Evolutionary conservation across 495 filamentous ascomycete genomes (phyloP), one percentile per base, ranked within the genome.

Genomic region (Sabuloglossum arenarium): DNA sequence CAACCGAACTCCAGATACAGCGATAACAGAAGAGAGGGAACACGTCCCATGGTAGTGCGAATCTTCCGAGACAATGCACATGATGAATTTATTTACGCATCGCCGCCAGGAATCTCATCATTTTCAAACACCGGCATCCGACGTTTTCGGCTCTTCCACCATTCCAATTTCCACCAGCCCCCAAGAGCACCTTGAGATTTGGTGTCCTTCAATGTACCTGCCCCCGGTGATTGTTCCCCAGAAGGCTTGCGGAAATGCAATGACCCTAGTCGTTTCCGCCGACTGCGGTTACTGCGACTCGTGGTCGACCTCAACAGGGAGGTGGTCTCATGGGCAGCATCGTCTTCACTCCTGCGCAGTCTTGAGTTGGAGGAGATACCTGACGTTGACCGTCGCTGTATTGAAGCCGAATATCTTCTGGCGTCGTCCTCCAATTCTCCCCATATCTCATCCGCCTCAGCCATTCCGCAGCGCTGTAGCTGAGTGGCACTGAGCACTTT

Each of bases 361-460:
- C 47, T 27, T 11, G 47, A 51, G 21, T 3, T 9, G 47, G 47
- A 21, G 1, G 28, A 27, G 47, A 30, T 28, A 28, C 47, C 47
- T 27, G 47, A 51, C 14, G 25, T 29, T 11, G 47, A 51, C 23
- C 47, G 47, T 14, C 47, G 23, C 28, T 14, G 47, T 10, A 51
- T 21, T 28, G 47, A 19, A 28, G 12, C 11, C 24, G 31, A 16
- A 21, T 25, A 37, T 37, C 37, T 25, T 19, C 28, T 39, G 19
- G 37, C 45, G 9, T 59, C 31, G 42, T 74, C 72, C 37, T 75
- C 71, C 16, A 75, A 69, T 54, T 75, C 72, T 6, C 71, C 71
- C 72, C 71, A 74, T 19, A 75, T 73, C 14, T 71, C 73, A 1
- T 71, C 71, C 14, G 71, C 56, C 52, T 71, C 67, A 25, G 64